phyloP scores from a whole-genome alignment of 2,329 filamentous ascomycete genomes.

The Cercospora brassicicola region DNA sequence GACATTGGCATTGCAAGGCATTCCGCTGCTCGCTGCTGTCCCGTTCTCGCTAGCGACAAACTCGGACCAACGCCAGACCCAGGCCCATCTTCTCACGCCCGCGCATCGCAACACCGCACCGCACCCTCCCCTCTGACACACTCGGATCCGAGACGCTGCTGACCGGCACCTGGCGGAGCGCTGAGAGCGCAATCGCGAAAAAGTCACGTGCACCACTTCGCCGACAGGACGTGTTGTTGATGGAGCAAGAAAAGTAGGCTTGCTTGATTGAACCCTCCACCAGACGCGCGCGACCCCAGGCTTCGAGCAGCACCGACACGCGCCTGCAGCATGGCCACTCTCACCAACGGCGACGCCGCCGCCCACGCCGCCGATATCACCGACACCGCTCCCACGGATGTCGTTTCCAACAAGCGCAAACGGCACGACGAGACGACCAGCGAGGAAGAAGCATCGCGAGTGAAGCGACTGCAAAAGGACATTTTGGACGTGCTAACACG shows the following conservation, averaged over 20 bases:
- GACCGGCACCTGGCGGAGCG: neutral
- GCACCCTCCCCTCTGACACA: neutral
- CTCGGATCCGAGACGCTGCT: neutral
- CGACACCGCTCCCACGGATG: conserved; percentile 11
- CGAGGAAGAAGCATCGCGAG: conserved; percentile 34
- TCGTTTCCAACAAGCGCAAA: conserved; percentile 45
- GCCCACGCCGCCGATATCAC: conserved; percentile 10
- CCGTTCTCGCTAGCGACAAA: neutral
- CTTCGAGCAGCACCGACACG: conserved; percentile 13
- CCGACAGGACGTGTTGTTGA: neutral
- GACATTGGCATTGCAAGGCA: neutral
- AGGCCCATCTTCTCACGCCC: conserved; percentile 4
- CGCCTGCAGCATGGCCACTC: conserved; percentile 26
- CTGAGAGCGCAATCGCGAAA: neutral
- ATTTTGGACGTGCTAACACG: conserved; percentile 46
- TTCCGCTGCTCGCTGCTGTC: neutral
- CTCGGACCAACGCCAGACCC: conserved; percentile 5
- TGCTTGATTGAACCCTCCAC: conserved; percentile 5
- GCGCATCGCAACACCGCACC: neutral
- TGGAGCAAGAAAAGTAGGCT: neutral
- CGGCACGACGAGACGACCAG: conserved; percentile 42
- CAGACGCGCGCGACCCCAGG: conserved; percentile 15
- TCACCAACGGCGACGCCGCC: conserved; percentile 17
- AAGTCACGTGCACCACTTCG: neutral
- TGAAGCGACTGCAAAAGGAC: conserved; percentile 41